phyloP scores from a whole-genome alignment of 2,329 filamentous ascomycete species.

The Fusarium lyarnte region DNA sequence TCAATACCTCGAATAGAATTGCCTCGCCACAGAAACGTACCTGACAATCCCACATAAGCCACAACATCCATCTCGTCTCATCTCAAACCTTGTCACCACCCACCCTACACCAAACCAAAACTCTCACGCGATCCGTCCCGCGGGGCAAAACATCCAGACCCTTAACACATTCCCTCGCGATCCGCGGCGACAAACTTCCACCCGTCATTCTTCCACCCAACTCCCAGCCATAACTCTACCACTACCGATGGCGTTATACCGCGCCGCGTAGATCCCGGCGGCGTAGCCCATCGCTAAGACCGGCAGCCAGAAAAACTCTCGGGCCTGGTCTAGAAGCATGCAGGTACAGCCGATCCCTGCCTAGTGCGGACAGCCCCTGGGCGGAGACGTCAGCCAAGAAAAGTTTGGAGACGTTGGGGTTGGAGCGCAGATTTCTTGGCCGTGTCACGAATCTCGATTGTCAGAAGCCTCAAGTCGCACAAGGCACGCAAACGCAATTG shows the following conservation, averaged over 20 bases:
- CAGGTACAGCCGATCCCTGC: slow-evolving; percentile 17
- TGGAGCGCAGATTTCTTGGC: not conserved
- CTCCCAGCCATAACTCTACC: too few relatives aligned
- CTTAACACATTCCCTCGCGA: not conserved
- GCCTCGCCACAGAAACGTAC: not conserved
- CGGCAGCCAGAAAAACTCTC: not conserved
- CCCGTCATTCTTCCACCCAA: too few relatives aligned
- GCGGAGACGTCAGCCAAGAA: slow-evolving; percentile 21
- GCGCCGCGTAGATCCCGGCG: not conserved
- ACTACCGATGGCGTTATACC: not conserved
- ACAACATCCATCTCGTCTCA: not conserved
- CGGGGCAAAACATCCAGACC: not conserved
- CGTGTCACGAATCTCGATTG: not conserved
- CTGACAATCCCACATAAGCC: not conserved
- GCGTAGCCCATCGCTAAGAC: slow-evolving; percentile 10
- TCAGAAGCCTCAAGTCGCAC: not conserved
- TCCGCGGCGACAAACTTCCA: not conserved
- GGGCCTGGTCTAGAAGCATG: slow-evolving; percentile 7
- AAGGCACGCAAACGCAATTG: not conserved
- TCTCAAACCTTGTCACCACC: not conserved
- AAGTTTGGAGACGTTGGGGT: not conserved
- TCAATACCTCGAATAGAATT: not conserved
- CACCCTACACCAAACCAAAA: not conserved
- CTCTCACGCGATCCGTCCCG: not conserved
- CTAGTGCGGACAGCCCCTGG: not conserved